Percentiles rank a stretch among this genome's conserved stretches.
phyloP scores from a whole-genome alignment of 2,329 filamentous ascomycete genomes.

The Fusarium musae region DNA sequence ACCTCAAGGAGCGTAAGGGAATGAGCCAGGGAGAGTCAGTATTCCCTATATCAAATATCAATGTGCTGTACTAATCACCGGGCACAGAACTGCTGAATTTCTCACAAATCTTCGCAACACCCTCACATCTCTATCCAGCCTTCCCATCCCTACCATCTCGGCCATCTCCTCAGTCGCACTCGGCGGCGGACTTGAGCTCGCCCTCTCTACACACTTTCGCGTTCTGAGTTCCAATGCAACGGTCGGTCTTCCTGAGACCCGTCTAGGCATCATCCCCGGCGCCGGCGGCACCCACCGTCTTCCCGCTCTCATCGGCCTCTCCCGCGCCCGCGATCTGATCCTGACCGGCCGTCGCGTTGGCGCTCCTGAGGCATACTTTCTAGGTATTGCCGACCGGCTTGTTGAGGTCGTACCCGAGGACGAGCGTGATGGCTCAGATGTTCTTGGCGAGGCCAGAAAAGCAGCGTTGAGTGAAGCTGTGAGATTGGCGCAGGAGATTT shows the following conservation, averaged over 20 bases:
- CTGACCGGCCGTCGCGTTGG: constrained; percentile 88
- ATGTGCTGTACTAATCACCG: not conserved
- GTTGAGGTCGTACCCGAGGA: constrained; percentile 78
- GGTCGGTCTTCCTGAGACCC: constrained; percentile 89
- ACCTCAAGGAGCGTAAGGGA: constrained; percentile 85
- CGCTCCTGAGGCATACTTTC: constrained; percentile 87
- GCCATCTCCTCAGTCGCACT: constrained; percentile 88
- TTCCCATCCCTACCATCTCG: constrained; percentile 90
- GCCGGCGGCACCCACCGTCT: constrained; percentile 93
- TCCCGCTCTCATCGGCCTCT: constrained; percentile 80
- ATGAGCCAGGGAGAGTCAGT: constrained; percentile 83
- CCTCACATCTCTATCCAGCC: constrained; percentile 75
- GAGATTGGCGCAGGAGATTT: constrained; percentile 83
- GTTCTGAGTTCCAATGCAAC: constrained; percentile 82
- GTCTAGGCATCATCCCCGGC: constrained; percentile 92
- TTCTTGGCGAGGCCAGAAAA: constrained; percentile 70
- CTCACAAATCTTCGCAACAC: constrained; percentile 80
- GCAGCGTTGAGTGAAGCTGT: constrained; percentile 81
- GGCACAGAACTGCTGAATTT: constrained; percentile 78
- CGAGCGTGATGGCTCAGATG: constrained; percentile 51
- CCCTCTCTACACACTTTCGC: constrained; percentile 88
- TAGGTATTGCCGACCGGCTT: constrained; percentile 89
- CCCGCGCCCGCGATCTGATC: constrained; percentile 88
- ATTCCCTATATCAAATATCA: not conserved
- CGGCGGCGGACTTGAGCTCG: constrained; percentile 93